Percentiles rank a stretch among this genome's conserved stretches.
Conservation (phyloP, 345 rosid genomes). For the Erodium maritimum region DNA sequence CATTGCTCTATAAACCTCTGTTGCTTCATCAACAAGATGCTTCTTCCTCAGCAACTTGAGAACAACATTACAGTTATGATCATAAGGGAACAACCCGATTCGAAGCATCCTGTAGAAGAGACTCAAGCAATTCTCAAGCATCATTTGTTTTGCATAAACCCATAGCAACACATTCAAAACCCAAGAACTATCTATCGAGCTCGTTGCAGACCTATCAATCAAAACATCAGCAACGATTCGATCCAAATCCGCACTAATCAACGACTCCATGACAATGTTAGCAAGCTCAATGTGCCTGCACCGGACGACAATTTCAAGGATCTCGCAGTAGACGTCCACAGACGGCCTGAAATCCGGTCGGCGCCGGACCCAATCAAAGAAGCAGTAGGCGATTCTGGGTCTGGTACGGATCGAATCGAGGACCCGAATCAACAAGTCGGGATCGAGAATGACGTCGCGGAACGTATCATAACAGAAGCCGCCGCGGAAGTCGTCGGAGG, state of each 20-base stretch:
- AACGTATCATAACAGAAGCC: slow-evolving; percentile 31
- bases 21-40: slow-evolving; percentile 17
- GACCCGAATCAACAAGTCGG: slow-evolving; percentile 40
- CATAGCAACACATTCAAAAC: slow-evolving; percentile 46
- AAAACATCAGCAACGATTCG: slow-evolving; percentile 40
- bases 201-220: slow-evolving; percentile 17
- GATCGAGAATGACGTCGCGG: slow-evolving; percentile 27
- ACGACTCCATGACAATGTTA: slow-evolving; percentile 39
- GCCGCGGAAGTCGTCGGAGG: slow-evolving; percentile 25
- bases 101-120: slow-evolving; percentile 47
- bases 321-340: slow-evolving; percentile 20
- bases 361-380: slow-evolving; percentile 45
- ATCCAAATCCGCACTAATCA: slow-evolving; percentile 29
- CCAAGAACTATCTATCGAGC: slow-evolving; percentile 19
- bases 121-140: slow-evolving; percentile 40
- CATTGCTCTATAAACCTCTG: slow-evolving; percentile 40
- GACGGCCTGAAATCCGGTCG: slow-evolving; percentile 40
- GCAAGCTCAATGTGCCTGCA: slow-evolving; percentile 35
- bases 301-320: slow-evolving; percentile 52
- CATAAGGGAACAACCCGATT: slow-evolving; percentile 42
- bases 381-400: slow-evolving; percentile 41
- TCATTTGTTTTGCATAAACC: slow-evolving; percentile 37
- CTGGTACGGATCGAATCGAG: slow-evolving; percentile 30
- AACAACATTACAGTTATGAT: slow-evolving; percentile 51
- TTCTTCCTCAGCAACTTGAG: slow-evolving; percentile 48